phyloP scores from a whole-genome alignment of 2,329 filamentous ascomycete species.

The Zymoseptoria crescenta region DNA sequence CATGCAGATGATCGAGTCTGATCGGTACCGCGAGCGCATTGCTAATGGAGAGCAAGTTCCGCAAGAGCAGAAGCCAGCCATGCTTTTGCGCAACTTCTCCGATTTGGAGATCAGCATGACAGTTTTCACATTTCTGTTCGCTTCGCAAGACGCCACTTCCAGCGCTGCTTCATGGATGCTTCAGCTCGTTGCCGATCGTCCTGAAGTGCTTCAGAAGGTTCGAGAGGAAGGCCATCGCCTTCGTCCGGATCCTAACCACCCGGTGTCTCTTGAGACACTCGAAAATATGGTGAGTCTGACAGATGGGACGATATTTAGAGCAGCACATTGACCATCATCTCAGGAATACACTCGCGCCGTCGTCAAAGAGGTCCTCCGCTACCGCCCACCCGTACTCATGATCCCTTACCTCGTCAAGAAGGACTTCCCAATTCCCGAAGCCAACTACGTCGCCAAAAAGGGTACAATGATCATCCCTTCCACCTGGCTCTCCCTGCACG shows the following conservation, averaged over 20 bases:
- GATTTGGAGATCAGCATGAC: conserved; percentile 91
- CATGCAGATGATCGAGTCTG: conserved; percentile 76
- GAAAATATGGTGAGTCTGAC: conserved; percentile 55
- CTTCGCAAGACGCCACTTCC: conserved; percentile 93
- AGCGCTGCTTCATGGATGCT: conserved; percentile 92
- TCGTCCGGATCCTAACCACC: conserved; percentile 20
- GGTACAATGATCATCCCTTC: conserved; percentile 92
- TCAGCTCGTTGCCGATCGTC: conserved; percentile 86
- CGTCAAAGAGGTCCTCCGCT: conserved; percentile 83
- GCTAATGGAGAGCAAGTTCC: conserved; percentile 62
- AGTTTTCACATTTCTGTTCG: conserved; percentile 58
- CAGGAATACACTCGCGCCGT: conserved; percentile 77
- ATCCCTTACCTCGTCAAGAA: conserved; percentile 94
- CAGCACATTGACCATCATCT: conserved; percentile 1
- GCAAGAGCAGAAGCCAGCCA: conserved; percentile 68
- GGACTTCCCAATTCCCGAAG: conserved; percentile 78
- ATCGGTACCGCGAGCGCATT: conserved; percentile 70
- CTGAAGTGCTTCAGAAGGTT: conserved; percentile 82
- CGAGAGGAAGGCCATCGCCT: conserved; percentile 59
- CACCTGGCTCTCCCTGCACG: conserved; percentile 81
- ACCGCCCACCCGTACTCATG: conserved; percentile 94
- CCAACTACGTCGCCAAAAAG: conserved; percentile 81
- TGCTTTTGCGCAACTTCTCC: conserved; percentile 79
- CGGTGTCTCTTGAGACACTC: conserved; percentile 71
- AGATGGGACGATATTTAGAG: background rate